phyloP scores from a whole-genome alignment of 2,329 filamentous ascomycete species.

The Fonsecaea pedrosoi region DNA sequence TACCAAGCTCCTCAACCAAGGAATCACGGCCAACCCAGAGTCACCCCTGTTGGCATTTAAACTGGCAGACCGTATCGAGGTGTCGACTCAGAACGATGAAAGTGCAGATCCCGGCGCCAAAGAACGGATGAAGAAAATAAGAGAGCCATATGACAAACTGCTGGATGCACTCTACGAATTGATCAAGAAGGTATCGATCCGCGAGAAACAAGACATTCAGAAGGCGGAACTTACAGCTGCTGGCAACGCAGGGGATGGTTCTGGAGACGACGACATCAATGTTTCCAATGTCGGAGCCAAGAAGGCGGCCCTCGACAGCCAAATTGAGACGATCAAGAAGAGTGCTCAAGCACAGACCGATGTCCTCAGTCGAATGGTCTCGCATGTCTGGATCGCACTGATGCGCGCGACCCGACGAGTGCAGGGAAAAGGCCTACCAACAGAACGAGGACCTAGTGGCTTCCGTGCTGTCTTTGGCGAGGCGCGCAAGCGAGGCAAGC shows the following conservation, averaged over 20 bases:
- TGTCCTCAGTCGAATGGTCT: constrained; percentile 81
- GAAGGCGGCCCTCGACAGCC: constrained; percentile 60
- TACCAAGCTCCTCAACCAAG: constrained; percentile 78
- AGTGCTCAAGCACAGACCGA: constrained; percentile 75
- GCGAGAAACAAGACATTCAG: constrained; percentile 67
- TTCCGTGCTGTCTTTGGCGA: constrained; percentile 89
- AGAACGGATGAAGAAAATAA: constrained; percentile 73
- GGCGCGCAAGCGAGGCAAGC: constrained; percentile 81
- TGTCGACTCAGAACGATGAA: constrained; percentile 77
- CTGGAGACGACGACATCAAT: constrained; percentile 61
- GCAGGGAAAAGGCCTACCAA: constrained; percentile 80
- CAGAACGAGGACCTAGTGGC: constrained; percentile 66
- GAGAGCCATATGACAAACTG: constrained; percentile 81
- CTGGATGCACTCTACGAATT: constrained; percentile 88
- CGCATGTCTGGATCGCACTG: constrained; percentile 92
- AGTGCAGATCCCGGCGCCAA: constrained; percentile 68
- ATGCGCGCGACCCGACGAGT: constrained; percentile 93
- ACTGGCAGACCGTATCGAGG: constrained; percentile 85
- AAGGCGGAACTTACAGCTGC: constrained; percentile 60
- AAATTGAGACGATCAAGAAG: constrained; percentile 66
- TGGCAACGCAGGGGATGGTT: constrained; percentile 43
- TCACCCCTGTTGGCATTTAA: constrained; percentile 89
- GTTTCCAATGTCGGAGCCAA: constrained; percentile 55
- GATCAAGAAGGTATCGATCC: constrained; percentile 72
- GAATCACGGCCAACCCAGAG: constrained; percentile 88